A percentile compares a stretch with the other conserved stretches of the same genome.
Evolutionary conservation across 106 monocot genomes (phyloP).

Genomic region (Allium fistulosum): DNA sequence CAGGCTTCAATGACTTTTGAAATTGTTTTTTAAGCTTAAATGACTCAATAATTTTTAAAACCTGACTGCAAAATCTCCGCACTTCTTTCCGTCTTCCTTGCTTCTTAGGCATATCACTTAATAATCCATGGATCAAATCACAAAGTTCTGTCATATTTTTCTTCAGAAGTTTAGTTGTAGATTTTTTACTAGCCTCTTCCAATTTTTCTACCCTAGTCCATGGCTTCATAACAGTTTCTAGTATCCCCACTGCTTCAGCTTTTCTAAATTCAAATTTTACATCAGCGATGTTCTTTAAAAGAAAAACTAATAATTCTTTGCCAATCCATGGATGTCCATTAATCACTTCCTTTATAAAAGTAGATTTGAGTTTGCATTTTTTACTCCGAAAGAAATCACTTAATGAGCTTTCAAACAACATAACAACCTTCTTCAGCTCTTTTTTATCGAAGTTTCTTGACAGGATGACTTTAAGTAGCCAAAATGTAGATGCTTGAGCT

Average conservation of each 20-base stretch:
- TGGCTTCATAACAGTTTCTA: slow-evolving; percentile 57
- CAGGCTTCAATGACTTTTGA: slow-evolving; percentile 51
- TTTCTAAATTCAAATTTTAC: slow-evolving; percentile 73
- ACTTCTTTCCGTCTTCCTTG: slow-evolving; percentile 62
- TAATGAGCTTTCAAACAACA: slow-evolving; percentile 29
- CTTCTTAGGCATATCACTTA: slow-evolving; percentile 55
- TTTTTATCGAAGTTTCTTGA: slow-evolving; percentile 38
- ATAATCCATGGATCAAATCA: slow-evolving; percentile 39
- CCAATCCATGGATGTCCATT: slow-evolving; percentile 63
- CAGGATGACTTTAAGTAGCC: slow-evolving; percentile 74
- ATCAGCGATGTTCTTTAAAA: slow-evolving; percentile 52
- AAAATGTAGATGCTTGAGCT: slow-evolving; percentile 64
- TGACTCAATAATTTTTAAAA: slow-evolving; percentile 31
- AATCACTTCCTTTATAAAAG: slow-evolving; percentile 74
- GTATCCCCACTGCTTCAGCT: slow-evolving; percentile 52
- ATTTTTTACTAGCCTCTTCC: slow-evolving; percentile 23
- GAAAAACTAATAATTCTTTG: slow-evolving; percentile 44
- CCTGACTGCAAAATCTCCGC: slow-evolving; percentile 46
- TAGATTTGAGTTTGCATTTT: slow-evolving; percentile 64
- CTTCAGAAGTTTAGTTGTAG: slow-evolving; percentile 49
- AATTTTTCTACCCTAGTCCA: slow-evolving; percentile 16
- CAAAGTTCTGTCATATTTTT: slow-evolving; percentile 40
- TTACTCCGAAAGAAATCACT: slow-evolving; percentile 66
- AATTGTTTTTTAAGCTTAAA: slow-evolving; percentile 61
- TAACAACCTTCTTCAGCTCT: slow-evolving; percentile 38